Evolutionary conservation across 768 basidiomycete genomes (phyloP).

Genomic region (Serendipita vermifera): DNA sequence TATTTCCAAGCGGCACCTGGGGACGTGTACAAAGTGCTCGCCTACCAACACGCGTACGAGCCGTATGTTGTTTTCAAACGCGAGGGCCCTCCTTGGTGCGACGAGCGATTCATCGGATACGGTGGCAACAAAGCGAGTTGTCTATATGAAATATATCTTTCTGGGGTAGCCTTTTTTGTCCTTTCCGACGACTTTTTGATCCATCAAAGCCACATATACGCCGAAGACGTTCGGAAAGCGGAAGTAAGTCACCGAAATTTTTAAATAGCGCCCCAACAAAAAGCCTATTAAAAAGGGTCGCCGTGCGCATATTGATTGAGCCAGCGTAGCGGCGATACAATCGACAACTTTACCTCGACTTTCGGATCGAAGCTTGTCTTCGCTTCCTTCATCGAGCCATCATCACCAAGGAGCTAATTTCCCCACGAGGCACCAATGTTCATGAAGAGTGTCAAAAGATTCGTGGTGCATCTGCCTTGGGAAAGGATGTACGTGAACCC

Average conservation of each 20-base stretch:
- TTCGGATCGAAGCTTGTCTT: slow-evolving; percentile 63
- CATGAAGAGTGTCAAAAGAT: slow-evolving; percentile 53
- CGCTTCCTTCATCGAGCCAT: slow-evolving; percentile 29
- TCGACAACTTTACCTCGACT: slow-evolving; percentile 62
- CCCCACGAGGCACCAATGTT: slow-evolving; percentile 39
- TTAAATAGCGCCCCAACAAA: too few species aligned
- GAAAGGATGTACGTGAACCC: background rate
- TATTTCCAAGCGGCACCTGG: slow-evolving; percentile 45
- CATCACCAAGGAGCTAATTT: slow-evolving; percentile 26
- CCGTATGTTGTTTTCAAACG: slow-evolving; percentile 78
- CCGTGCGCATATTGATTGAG: background rate
- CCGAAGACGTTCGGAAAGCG: slow-evolving; percentile 54
- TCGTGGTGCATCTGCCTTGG: slow-evolving; percentile 7
- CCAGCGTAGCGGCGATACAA: slow-evolving; percentile 51
- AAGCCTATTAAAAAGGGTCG: too few species aligned
- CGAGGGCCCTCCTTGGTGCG: slow-evolving; percentile 66
- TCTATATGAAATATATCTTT: slow-evolving; percentile 79
- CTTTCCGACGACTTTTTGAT: slow-evolving; percentile 79
- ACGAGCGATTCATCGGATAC: slow-evolving; percentile 82
- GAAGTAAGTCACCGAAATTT: slow-evolving; percentile 47
- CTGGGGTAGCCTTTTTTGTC: slow-evolving; percentile 73
- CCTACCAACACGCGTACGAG: slow-evolving; percentile 76
- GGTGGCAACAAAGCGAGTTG: slow-evolving; percentile 91
- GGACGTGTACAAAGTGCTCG: slow-evolving; percentile 54
- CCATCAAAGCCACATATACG: slow-evolving; percentile 75